Base-by-base conservation (phyloP, 805 yeast species). In the Wickerhamiella cacticola region DNA sequence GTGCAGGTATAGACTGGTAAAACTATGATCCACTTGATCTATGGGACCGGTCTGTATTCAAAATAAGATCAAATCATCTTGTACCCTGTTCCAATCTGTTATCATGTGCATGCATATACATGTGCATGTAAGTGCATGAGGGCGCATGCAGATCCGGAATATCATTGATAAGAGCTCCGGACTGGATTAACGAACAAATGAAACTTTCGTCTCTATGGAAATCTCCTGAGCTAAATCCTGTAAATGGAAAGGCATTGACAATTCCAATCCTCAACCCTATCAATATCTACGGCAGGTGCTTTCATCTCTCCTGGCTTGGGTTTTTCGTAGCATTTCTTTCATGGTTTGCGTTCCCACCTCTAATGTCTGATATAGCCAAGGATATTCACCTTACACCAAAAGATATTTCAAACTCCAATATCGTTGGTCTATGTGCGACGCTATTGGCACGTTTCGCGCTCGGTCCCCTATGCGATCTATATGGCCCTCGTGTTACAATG, bases 341-440 rank as follows among this genome's bases (percentile, higher is more conserved):
- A 2, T 52, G 54, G 54, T 52, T 52, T 33, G 54, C 54, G 21
- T 52, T 52, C 45, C 53, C 54, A 1, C 54, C 54, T 7, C 44
- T 52, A 34, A 47, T 52, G 49, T 21, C 43, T 3, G 46, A 43
- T 16, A 52, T 52, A 22, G 23, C 46, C 21, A 31, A 40, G n/a
- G 54, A 52, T 28, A 31, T 52, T 15, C 7, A 44, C 5, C 45
- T 52, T 25, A 52, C 54, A 5, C 40, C 54, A 5, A 44, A 46
- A 10, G 48, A 52, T 23, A 49, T 52, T 13, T 38, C 47, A 26
- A 48, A 52, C 25, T 50, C 51, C 7, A 52, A 52, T 35, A 50
- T 52, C 18, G 53, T 50, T 2, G 54, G 48, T 2, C 46, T 52
- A 2, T 52, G 54, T 38, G 41, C 52, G 4, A 52, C 54, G 3